These are phyloP conservation scores for Globisporangium echinulatum DNA, from an alignment of 352 stramenopile genomes.

Conservation along the genomic window DNA sequence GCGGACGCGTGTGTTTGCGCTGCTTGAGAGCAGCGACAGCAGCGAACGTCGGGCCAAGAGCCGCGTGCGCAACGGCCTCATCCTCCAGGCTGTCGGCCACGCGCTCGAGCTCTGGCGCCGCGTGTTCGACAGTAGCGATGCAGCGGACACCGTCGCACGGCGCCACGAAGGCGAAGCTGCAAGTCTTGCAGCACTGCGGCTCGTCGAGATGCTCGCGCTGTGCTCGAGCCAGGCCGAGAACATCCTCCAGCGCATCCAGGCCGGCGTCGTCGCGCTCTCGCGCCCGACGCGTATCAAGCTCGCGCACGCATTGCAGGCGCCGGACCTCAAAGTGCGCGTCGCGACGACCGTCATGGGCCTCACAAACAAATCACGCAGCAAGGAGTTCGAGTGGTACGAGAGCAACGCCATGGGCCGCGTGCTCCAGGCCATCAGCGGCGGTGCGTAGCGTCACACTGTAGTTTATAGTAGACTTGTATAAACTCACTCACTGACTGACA, in stretches of 20 bases:
- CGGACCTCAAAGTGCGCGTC: slow-evolving; percentile 50
- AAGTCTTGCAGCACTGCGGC: slow-evolving; percentile 51
- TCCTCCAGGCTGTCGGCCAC: slow-evolving; percentile 51
- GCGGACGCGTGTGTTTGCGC: slow-evolving; percentile 47
- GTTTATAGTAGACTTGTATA: background rate
- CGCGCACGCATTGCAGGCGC: slow-evolving; percentile 49
- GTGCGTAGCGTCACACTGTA: slow-evolving; percentile 15
- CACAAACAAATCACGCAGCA: slow-evolving; percentile 70
- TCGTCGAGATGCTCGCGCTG: slow-evolving; percentile 78
- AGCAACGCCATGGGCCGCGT: slow-evolving; percentile 63
- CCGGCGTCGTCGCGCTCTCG: slow-evolving; percentile 43
- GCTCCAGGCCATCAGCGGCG: slow-evolving; percentile 46
- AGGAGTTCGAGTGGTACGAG: slow-evolving; percentile 76
- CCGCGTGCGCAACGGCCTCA: slow-evolving; percentile 63
- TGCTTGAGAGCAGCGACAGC: slow-evolving; percentile 41
- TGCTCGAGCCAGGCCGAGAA: slow-evolving; percentile 74
- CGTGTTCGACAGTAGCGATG: slow-evolving; percentile 39
- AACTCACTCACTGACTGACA: background rate
- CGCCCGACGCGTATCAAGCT: slow-evolving; percentile 52
- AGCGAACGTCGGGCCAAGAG: slow-evolving; percentile 29
- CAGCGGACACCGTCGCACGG: slow-evolving; percentile 16
- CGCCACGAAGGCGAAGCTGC: slow-evolving; percentile 53
- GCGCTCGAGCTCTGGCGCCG: slow-evolving; percentile 56
- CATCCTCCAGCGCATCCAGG: slow-evolving; percentile 61
- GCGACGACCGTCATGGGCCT: slow-evolving; percentile 63